Conservation (phyloP, 2,329 filamentous ascomycete genomes). For the Periconia digitata region DNA sequence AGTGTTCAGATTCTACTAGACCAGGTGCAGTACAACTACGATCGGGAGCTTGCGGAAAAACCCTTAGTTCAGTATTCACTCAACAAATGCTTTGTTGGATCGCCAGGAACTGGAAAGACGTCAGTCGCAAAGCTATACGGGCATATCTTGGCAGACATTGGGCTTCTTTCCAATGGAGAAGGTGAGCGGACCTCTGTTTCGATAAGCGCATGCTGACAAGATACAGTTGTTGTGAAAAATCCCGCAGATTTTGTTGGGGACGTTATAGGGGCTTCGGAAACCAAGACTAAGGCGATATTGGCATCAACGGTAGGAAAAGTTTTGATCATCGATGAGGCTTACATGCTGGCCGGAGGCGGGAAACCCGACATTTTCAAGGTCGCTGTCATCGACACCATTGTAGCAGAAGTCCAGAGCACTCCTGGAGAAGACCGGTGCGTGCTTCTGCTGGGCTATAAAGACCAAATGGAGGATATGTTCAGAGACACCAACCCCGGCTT, state of each 20-base stretch:
- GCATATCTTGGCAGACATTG: slow-evolving; percentile 66
- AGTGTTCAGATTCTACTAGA: slow-evolving; percentile 62
- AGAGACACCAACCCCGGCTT: slow-evolving; percentile 73
- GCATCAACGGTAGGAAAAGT: slow-evolving; percentile 70
- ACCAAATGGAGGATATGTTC: slow-evolving; percentile 72
- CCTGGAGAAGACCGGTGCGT: slow-evolving; percentile 74
- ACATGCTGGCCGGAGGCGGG: slow-evolving; percentile 57
- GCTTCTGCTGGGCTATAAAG: slow-evolving; percentile 69
- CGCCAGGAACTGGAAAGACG: slow-evolving; percentile 76
- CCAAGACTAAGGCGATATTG: slow-evolving; percentile 71
- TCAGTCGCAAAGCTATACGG: slow-evolving; percentile 75
- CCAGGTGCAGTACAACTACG: slow-evolving; percentile 64
- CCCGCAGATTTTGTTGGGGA: slow-evolving; percentile 72
- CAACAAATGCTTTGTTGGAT: slow-evolving; percentile 71
- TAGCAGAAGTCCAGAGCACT: slow-evolving; percentile 70
- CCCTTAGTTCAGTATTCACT: slow-evolving; percentile 61
- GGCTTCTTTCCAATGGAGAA: slow-evolving; percentile 68
- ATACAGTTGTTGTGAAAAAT: slow-evolving; percentile 66
- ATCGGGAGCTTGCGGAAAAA: slow-evolving; percentile 65
- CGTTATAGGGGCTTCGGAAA: slow-evolving; percentile 66
- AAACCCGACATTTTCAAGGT: slow-evolving; percentile 57
- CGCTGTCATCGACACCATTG: slow-evolving; percentile 72
- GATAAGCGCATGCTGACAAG: slow-evolving; percentile 12
- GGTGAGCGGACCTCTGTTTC: slow-evolving; percentile 43
- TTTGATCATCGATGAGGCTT: slow-evolving; percentile 79